phyloP scores from a whole-genome alignment of 2,329 filamentous ascomycete species.

The Beauveria asiatica region DNA sequence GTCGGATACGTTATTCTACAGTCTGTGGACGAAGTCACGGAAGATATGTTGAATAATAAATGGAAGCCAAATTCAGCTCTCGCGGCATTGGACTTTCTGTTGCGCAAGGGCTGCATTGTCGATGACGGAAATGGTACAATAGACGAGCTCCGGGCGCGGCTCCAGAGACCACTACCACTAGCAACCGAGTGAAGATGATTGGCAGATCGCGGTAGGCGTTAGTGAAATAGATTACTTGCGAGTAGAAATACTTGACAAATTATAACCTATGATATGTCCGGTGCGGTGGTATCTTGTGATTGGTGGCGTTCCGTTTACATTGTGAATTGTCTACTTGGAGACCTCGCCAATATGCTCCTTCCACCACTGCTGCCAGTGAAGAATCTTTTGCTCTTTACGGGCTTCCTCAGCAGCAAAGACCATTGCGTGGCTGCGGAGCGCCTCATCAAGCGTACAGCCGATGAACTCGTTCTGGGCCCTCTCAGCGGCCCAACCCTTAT shows the following conservation, averaged over 20 bases:
- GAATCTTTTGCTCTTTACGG: slow-evolving; percentile 55
- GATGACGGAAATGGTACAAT: slow-evolving; percentile 16
- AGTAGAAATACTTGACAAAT: neutral
- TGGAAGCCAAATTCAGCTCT: slow-evolving; percentile 34
- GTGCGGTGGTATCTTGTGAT: neutral
- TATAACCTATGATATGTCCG: neutral
- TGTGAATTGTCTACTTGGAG: neutral
- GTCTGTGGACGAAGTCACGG: slow-evolving; percentile 23
- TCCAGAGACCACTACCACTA: slow-evolving; percentile 10
- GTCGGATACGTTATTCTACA: slow-evolving; percentile 23
- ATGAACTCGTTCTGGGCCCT: slow-evolving; percentile 68
- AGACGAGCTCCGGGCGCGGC: neutral
- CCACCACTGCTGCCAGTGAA: slow-evolving; percentile 78
- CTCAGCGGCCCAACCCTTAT: slow-evolving; percentile 53
- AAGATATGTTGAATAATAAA: slow-evolving; percentile 16
- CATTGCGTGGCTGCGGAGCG: slow-evolving; percentile 80
- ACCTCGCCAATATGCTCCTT: slow-evolving; percentile 23
- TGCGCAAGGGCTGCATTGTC: slow-evolving; percentile 22
- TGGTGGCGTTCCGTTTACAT: neutral
- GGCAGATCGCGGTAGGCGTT: neutral
- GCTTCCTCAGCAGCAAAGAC: slow-evolving; percentile 94
- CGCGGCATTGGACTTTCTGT: slow-evolving; percentile 30
- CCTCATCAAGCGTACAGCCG: slow-evolving; percentile 78
- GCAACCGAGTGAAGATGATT: neutral
- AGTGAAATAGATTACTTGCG: neutral